Evolutionary conservation across 2,329 filamentous ascomycete species (phyloP).

Genomic region (Pseudogymnoascus sp.): DNA sequence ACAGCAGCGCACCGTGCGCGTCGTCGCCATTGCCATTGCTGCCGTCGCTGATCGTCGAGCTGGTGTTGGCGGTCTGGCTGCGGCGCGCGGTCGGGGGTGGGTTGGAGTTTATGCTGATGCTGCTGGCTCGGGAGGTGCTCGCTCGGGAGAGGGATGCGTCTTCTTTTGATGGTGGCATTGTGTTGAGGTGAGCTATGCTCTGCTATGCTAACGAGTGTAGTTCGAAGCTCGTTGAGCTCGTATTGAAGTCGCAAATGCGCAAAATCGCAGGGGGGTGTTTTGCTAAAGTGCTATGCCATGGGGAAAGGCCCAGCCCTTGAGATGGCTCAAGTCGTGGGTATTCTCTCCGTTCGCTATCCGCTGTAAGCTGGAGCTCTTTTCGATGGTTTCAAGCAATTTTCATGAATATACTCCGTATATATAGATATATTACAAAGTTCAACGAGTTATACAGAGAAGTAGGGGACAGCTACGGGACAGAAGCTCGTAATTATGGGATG

Average conservation of each 20-base stretch:
- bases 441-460: background rate
- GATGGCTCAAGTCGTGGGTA: background rate
- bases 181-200: background rate
- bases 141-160: background rate
- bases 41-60: constrained; percentile 20
- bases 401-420: background rate
- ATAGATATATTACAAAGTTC: background rate
- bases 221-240: background rate
- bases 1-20: constrained; percentile 17
- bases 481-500: background rate
- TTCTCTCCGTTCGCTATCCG: background rate
- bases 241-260: background rate
- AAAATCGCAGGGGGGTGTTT: background rate
- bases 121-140: background rate
- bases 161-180: background rate
- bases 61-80: constrained; percentile 17
- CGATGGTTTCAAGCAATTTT: background rate
- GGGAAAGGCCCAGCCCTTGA: background rate
- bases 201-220: background rate
- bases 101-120: background rate
- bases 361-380: background rate
- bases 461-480: background rate
- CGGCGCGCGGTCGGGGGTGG: constrained; percentile 8
- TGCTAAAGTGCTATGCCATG: background rate
- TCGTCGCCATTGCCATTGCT: constrained; percentile 17